A percentile compares a stretch with the other conserved stretches of the same genome.
phyloP scores from a whole-genome alignment of 2,329 filamentous ascomycete genomes.

The Cordyceps farinosa region DNA sequence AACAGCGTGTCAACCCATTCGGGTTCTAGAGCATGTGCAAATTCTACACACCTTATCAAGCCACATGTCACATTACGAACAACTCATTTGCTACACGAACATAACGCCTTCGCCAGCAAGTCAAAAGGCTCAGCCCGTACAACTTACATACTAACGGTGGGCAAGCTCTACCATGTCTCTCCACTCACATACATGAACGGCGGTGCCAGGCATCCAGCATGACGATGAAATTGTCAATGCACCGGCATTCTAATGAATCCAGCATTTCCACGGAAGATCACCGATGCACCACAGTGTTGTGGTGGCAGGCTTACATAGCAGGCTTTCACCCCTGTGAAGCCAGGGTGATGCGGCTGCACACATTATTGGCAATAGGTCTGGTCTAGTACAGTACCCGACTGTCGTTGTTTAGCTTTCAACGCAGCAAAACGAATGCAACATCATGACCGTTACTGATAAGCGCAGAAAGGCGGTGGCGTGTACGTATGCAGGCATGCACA shows the following conservation, averaged over 20 bases:
- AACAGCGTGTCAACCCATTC: neutral
- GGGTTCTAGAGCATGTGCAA: neutral
- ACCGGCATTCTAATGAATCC: neutral
- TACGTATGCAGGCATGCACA: neutral
- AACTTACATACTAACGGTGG: neutral
- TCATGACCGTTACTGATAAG: neutral
- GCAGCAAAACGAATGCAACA: neutral
- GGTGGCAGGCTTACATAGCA: neutral
- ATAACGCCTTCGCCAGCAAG: neutral
- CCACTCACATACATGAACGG: constrained; percentile 9
- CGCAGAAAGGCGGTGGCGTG: neutral
- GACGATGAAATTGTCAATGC: neutral
- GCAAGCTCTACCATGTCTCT: neutral
- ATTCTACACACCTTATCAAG: neutral
- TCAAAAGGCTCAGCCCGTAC: neutral
- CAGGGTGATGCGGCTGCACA: neutral
- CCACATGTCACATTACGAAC: neutral
- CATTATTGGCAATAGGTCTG: too few species aligned
- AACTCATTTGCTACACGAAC: too few species aligned
- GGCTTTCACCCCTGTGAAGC: neutral
- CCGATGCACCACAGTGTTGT: neutral
- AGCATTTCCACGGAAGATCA: neutral
- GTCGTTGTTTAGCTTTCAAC: neutral
- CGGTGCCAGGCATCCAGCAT: neutral
- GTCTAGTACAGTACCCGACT: neutral